Percentiles rank a stretch among this genome's conserved stretches.
Conservation (phyloP, 352 stramenopile species). For the Phytopythium montanum region DNA sequence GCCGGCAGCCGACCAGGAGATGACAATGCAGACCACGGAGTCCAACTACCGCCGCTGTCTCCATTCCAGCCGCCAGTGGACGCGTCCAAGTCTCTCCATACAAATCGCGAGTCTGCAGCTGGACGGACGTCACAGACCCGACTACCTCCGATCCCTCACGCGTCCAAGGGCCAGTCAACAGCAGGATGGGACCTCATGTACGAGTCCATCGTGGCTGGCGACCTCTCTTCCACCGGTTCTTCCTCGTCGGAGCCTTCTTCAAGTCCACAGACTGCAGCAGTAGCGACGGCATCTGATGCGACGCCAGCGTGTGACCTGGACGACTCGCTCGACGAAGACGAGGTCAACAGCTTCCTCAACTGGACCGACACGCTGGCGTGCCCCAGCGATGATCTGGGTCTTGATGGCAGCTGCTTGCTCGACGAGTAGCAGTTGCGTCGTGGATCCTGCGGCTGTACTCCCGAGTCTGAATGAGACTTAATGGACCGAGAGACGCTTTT, state of each 20-base stretch:
- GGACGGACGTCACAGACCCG: neutral
- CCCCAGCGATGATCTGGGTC: conserved; percentile 17
- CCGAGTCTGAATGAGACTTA: no score
- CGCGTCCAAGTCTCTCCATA: neutral
- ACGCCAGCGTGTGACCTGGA: conserved; percentile 34
- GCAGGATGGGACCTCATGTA: conserved; percentile 19
- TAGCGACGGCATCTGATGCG: neutral
- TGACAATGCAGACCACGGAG: neutral
- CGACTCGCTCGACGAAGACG: conserved; percentile 72
- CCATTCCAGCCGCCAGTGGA: neutral
- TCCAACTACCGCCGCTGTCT: conserved; percentile 21
- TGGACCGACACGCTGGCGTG: conserved; percentile 73
- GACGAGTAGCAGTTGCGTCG: conserved; percentile 13
- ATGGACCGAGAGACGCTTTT: no score
- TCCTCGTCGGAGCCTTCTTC: neutral
- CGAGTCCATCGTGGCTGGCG: neutral
- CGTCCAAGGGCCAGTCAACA: neutral
- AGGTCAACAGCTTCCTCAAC: conserved; percentile 72
- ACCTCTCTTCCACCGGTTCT: neutral
- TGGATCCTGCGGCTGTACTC: neutral
- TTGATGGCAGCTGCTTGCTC: conserved; percentile 42
- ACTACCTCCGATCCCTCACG: conserved; percentile 7
- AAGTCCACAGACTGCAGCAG: neutral
- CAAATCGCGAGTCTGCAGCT: neutral
- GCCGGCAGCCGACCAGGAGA: neutral